Evolutionary conservation across 176 grass and related monocot species (phyloP), one percentile per base, ranked within the genome.

Genomic region (Aegilops speltoides): DNA sequence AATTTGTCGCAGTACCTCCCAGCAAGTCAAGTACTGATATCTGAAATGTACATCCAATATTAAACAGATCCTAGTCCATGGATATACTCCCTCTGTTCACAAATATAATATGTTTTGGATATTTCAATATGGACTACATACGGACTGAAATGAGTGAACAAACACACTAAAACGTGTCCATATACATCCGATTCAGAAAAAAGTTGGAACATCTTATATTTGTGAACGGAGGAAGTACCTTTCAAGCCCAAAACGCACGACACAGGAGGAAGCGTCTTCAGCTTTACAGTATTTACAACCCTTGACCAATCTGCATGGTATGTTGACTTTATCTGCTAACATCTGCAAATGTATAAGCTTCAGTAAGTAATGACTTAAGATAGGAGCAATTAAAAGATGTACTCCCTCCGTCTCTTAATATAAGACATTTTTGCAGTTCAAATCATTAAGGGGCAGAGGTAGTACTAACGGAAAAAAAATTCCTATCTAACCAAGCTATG

Each of bases 241-340:
- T 94, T 98, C 96, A 80, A 91, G 90, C 56, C 92, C 92, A 82
- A 98, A 94, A n/a, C 92, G 92, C 65, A 98, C 90, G 2, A 98
- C 90, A 75, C 96, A 98, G 32, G 96, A 98, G 74, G 94, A 86
- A 64, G 92, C 96, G 46, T 96, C 92, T 59, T 98, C 90, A 88
- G 81, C 84, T 88, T 91, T 96, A 73, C 96, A 98, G 79, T 94
- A 98, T 89, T 88, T 96, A 71, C 96, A 98, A 3, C 96, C 96
- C 72, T 98, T 98, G 46, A 93, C 96, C 83, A 98, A 82, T 92
- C 96, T 93, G 74, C 96, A 98, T 33, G 93, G 96, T 82, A 98
- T 61, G 73, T 87, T 98, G 64, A 98, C 88, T 62, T 89, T 91
- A 79, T 98, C 93, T 50, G 92, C 96, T 84, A 98, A 54, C 64